Evolutionary conservation across 2,329 filamentous ascomycete species (phyloP), one percentile per base, ranked within the genome.

Genomic region (Clarireedia homoeocarpa): DNA sequence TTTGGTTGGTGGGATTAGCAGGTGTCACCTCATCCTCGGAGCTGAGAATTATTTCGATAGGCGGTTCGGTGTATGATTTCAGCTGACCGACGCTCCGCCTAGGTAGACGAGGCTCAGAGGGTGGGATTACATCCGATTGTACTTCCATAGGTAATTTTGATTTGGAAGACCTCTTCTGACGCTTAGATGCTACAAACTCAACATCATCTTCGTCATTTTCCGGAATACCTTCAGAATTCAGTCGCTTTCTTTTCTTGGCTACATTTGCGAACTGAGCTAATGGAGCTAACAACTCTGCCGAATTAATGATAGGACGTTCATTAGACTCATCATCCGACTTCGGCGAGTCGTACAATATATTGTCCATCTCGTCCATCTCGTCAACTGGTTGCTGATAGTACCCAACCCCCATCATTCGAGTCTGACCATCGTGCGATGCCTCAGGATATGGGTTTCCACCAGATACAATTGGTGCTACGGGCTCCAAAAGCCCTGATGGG

Each of bases 301-400:
- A 53, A 42, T 62, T 57, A 27, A 66, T 34, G 48, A 61, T 65
- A 15, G 53, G 30, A 26, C 15, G 34, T 12, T 62, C 56, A 39
- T 59, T 55, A 6, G 44, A 23, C 5, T 58, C 55, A 9, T 44
- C 58, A 53, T 63, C 48, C 10, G 56, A 44, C 47, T 61, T 58
- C 12, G 66, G 66, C 24, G 61, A 56, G 58, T 67, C 64, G 38
- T 66, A 69, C 15, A 68, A 56, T 55, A 70, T 70, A 42, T 57
- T 64, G 46, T 70, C 67, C 34, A 59, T 46, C 20, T 62, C 62
- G 46, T 70, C 67, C 34, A 59, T 46, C 20, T 62, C 62, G 55
- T 62, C 62, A 17, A 55, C 61, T 57, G 65, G 59, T 46, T 62
- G 59, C 42, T 67, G 64, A 48, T 66, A 69, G 56, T 65, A 67